Evolutionary conservation across 495 filamentous ascomycete species (phyloP).

Genomic region (Penicillium pancosmium): DNA sequence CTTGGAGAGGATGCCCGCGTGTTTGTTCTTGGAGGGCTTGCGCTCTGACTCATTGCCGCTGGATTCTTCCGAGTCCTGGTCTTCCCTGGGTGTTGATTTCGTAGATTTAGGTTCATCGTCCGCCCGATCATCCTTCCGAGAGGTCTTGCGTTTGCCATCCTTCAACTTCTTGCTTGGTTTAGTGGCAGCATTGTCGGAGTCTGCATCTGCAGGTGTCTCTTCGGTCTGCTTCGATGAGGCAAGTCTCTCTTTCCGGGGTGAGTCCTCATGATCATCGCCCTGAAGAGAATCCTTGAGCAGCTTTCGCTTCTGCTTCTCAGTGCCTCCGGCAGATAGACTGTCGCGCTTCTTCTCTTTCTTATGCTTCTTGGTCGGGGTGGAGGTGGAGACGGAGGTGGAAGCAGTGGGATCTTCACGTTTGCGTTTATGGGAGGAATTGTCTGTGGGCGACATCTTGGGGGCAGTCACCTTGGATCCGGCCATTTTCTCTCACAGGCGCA

Average conservation of each 20-base stretch:
- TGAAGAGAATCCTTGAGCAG: constrained; percentile 19
- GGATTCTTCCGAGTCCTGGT: constrained; percentile 11
- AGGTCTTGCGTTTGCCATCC: constrained; percentile 29
- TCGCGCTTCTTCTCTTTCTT: constrained; percentile 43
- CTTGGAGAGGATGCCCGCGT: constrained; percentile 47
- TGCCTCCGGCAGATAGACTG: constrained; percentile 23
- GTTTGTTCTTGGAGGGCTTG: constrained; percentile 37
- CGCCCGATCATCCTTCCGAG: constrained; percentile 14
- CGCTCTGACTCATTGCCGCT: constrained; percentile 14
- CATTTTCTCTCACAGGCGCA: constrained; percentile 26
- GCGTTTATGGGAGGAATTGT: constrained; percentile 37
- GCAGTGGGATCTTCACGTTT: constrained; percentile 43
- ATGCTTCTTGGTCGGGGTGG: constrained; percentile 42
- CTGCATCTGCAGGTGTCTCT: constrained; percentile 27
- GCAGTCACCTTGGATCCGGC: constrained; percentile 22
- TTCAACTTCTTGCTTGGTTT: constrained; percentile 35
- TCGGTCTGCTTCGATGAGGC: constrained; percentile 31
- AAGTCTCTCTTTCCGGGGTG: constrained; percentile 34
- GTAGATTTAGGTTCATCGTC: constrained; percentile 27
- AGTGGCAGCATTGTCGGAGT: constrained; percentile 17
- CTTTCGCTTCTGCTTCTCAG: constrained; percentile 36
- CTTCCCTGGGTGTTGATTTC: constrained; percentile 13
- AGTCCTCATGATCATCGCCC: constrained; percentile 23
- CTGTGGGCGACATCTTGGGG: constrained; percentile 22
- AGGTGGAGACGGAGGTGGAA: constrained; percentile 36